These are phyloP conservation scores for Gossypium stocksii DNA, from an alignment of 345 rosid species.

Conservation along the genomic window DNA sequence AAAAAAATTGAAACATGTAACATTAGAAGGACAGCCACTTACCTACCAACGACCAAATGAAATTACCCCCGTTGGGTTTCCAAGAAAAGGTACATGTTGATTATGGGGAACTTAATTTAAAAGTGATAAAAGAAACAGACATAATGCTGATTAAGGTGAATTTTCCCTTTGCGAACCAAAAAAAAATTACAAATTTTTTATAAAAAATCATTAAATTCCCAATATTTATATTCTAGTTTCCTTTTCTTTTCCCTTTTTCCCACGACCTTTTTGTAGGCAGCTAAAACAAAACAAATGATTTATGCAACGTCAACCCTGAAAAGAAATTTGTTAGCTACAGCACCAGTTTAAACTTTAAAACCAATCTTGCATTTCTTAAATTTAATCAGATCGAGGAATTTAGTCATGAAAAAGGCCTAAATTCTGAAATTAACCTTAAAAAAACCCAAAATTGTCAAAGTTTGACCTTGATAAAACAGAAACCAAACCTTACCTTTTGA, in stretches of 20 bases:
- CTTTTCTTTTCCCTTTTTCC: neutral
- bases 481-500: conserved; percentile 30
- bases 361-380: neutral
- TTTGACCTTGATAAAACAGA: conserved; percentile 26
- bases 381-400: conserved; percentile 20
- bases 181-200: neutral
- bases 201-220: neutral
- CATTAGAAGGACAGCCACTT: conserved; percentile 22
- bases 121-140: neutral
- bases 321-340: neutral
- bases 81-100: conserved; percentile 7
- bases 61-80: conserved; percentile 21
- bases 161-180: conserved; percentile 21
- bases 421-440: neutral
- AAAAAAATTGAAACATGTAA: conserved; percentile 1
- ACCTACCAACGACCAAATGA: conserved; percentile 37
- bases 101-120: neutral
- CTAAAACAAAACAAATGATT: neutral
- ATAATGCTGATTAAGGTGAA: conserved; percentile 20
- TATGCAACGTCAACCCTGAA: neutral
- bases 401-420: neutral
- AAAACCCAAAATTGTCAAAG: neutral
- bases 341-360: conserved; percentile 6
- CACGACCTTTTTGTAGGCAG: neutral
- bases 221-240: conserved; percentile 18